Base-by-base conservation (phyloP, 2,329 filamentous ascomycete species). In the Alternaria solani region DNA sequence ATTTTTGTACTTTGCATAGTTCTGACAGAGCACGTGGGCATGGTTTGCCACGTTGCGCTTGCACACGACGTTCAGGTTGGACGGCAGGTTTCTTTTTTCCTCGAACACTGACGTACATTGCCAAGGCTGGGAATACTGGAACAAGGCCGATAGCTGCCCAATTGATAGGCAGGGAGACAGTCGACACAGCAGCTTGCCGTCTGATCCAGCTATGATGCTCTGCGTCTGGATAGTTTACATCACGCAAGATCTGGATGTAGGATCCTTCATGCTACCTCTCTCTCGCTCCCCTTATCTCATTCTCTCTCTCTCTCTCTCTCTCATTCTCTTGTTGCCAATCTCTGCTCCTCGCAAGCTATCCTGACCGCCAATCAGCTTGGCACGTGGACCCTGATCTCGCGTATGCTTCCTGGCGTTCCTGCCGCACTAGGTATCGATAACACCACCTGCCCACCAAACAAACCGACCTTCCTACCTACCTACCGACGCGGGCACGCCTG, bases 331-430 rank as follows among this genome's bases (percentile, higher is more conserved):
- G 44, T 52, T 46, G 39, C 30, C 44, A 36, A 20, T 49, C 39
- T 25, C 25, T 20, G 20, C 12, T 20, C 39, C 39, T 42, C 39
- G 7, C 18, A 23, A 23, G 18, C 12, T 23, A 52, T 57, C 55
- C 59, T 57, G 54, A 55, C 62, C 55, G 61, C 64, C 72, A 73
- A 71, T 72, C 67, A 64, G 54, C 62, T 69, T 67, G 69, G 73
- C 73, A 76, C 73, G 72, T 77, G 72, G 62, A 55, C 63, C 55
- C 62, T 62, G 60, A 62, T 61, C 60, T 65, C 58, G 60, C 64
- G 56, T 60, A 56, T 47, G 59, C 54, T 56, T 57, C 34, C 59
- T 53, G 39, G 47, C 42, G 32, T 58, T 52, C 42, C 52, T 44
- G 26, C 44, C 49, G 48, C 51, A 43, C 53, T 56, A 51, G 34